phyloP scores from a whole-genome alignment of 225 moss, liverwort and hornwort species.

The Asterella californica region DNA sequence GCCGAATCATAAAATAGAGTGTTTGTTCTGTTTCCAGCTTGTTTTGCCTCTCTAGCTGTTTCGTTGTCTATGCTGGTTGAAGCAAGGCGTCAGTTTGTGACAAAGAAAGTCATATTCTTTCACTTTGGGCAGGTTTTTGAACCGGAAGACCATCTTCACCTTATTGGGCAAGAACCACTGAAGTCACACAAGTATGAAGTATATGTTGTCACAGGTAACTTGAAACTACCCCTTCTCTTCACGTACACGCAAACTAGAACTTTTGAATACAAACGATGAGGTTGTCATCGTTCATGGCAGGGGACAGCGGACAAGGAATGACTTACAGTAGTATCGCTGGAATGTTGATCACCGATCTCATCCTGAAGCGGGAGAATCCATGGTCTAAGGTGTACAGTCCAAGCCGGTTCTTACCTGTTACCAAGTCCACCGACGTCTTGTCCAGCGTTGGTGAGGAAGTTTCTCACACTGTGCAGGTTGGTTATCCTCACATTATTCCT shows the following conservation, averaged over 20 bases:
- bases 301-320: conserved; percentile 21
- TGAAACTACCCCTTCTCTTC: neutral
- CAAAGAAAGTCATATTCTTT: too few species aligned
- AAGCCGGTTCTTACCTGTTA: neutral
- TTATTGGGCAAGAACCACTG: conserved; percentile 11
- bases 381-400: conserved; percentile 38
- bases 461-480: conserved; percentile 30
- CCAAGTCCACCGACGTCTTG: conserved; percentile 2
- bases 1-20: too few species aligned
- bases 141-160: conserved; percentile 13
- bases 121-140: conserved; percentile 9
- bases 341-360: conserved; percentile 45
- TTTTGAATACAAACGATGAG: neutral
- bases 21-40: too few species aligned
- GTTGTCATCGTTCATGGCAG: neutral
- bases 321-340: conserved; percentile 31
- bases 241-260: neutral
- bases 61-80: too few species aligned
- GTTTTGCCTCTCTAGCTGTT: too few species aligned
- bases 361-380: conserved; percentile 37
- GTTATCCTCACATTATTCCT: neutral
- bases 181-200: neutral
- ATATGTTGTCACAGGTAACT: conserved; percentile 9
- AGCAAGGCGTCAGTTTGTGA: too few species aligned
- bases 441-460: conserved; percentile 23